A percentile compares a stretch with the other conserved stretches of the same genome.
Evolutionary conservation across 345 rosid species (phyloP).

Genomic region (Angophora floribunda): DNA sequence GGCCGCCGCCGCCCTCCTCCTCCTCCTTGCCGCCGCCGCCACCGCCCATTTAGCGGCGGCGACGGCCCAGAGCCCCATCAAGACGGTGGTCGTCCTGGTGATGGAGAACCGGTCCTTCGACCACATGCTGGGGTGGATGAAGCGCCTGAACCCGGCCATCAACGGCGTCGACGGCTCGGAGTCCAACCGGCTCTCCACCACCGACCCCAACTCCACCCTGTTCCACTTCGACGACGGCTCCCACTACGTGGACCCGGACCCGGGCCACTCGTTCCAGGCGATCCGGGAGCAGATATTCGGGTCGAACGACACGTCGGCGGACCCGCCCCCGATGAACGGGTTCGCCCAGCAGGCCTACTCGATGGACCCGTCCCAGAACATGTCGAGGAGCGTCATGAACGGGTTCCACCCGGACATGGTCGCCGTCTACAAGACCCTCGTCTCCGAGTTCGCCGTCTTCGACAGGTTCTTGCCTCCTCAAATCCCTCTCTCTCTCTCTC

Average conservation of each 20-base stretch:
- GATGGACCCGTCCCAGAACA: not conserved
- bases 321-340: not conserved
- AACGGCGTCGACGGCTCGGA: not conserved
- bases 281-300: not conserved
- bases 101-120: not conserved
- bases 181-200: not conserved
- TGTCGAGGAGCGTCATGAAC: not conserved
- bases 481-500: not conserved
- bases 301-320: not conserved
- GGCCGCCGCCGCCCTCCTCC: not conserved
- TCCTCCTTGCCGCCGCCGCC: not conserved
- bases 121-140: not conserved
- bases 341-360: not conserved
- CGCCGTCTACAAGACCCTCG: not conserved
- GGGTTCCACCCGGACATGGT: not conserved
- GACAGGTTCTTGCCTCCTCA: not conserved
- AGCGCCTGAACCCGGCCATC: not conserved
- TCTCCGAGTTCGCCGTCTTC: not conserved
- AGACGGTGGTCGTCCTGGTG: not conserved
- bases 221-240: not conserved
- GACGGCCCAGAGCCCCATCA: not conserved
- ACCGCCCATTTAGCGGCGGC: not conserved
- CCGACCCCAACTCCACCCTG: not conserved
- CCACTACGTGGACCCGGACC: not conserved
- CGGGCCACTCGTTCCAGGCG: not conserved